A percentile compares a stretch with the other conserved stretches of the same genome.
Conservation (phyloP, 2,329 filamentous ascomycete species). For the Penicillium oxalicum region DNA sequence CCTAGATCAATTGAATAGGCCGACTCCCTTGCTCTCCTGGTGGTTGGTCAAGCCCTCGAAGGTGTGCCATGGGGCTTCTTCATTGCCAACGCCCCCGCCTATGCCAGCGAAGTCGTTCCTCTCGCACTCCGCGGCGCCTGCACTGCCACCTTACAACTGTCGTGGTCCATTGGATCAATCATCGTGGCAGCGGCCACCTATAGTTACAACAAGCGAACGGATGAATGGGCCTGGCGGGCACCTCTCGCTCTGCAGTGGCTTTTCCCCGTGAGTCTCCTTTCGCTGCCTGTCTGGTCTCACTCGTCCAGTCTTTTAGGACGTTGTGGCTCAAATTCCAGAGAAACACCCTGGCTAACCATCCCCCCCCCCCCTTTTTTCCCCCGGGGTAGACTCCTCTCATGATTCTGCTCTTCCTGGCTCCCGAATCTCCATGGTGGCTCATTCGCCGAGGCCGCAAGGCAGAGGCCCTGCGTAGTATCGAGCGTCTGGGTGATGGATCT, state of each 20-base stretch:
- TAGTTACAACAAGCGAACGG: constrained; percentile 13
- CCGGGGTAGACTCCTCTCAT: constrained; percentile 22
- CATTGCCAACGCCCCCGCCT: constrained; percentile 26
- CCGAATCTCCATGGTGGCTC: constrained; percentile 27
- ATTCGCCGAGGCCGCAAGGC: constrained; percentile 23
- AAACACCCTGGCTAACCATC: not conserved
- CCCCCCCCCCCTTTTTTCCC: too few relatives aligned
- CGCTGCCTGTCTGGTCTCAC: not conserved
- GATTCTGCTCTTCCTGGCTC: constrained; percentile 23
- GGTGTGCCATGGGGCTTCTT: constrained; percentile 30
- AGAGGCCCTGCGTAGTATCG: constrained; percentile 21
- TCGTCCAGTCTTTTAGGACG: not conserved
- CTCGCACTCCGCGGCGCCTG: constrained; percentile 22
- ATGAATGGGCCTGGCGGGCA: constrained; percentile 24
- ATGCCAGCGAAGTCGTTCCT: constrained; percentile 26
- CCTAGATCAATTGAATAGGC: constrained; percentile 15
- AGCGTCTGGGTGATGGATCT: constrained; percentile 18
- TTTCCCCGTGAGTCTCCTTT: constrained; percentile 21
- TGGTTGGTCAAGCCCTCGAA: constrained; percentile 26
- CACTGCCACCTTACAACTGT: constrained; percentile 26
- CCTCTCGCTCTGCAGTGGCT: constrained; percentile 28
- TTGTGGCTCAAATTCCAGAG: too few relatives aligned
- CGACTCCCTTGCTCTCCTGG: constrained; percentile 40
- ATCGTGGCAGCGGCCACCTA: constrained; percentile 23
- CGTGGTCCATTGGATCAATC: constrained; percentile 27